These are phyloP conservation scores for Cydonia oblonga DNA, from an alignment of 331 rosid species.

Conservation along the genomic window DNA sequence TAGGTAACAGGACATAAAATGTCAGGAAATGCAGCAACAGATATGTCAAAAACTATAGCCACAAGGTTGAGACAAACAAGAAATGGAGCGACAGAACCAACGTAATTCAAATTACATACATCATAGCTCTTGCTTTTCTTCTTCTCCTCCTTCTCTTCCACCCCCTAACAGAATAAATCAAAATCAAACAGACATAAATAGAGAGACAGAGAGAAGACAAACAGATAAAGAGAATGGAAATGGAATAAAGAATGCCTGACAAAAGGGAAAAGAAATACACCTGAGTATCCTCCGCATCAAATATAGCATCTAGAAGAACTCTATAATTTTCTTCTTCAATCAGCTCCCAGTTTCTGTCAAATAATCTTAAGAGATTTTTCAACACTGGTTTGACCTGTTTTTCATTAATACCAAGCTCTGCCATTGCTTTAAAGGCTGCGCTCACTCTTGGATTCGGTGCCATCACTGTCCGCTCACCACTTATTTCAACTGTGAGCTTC, in stretches of 20 bases:
- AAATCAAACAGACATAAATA: not conserved
- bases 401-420: constrained; percentile 51
- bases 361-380: constrained; percentile 57
- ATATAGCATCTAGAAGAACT: constrained; percentile 79
- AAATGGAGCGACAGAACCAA: constrained; percentile 3
- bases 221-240: not conserved
- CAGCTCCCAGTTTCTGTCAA: constrained; percentile 77
- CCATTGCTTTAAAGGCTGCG: constrained; percentile 68
- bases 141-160: constrained; percentile 24
- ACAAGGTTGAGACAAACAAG: constrained; percentile 2
- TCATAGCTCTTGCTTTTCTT: constrained; percentile 18
- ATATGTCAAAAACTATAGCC: constrained; percentile 15
- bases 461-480: constrained; percentile 36
- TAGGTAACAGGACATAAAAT: constrained; percentile 17
- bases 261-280: constrained; percentile 16
- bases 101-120: constrained; percentile 7
- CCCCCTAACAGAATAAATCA: constrained; percentile 30
- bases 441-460: constrained; percentile 52
- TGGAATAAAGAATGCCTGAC: not conserved
- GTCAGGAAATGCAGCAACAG: constrained; percentile 11
- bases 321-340: constrained; percentile 88
- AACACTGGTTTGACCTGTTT: constrained; percentile 63
- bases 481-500: constrained; percentile 2
- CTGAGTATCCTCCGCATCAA: constrained; percentile 63
- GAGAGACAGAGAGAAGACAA: not conserved